phyloP scores from a whole-genome alignment of 208 protist genomes.

The Trypanosoma melophagium region DNA sequence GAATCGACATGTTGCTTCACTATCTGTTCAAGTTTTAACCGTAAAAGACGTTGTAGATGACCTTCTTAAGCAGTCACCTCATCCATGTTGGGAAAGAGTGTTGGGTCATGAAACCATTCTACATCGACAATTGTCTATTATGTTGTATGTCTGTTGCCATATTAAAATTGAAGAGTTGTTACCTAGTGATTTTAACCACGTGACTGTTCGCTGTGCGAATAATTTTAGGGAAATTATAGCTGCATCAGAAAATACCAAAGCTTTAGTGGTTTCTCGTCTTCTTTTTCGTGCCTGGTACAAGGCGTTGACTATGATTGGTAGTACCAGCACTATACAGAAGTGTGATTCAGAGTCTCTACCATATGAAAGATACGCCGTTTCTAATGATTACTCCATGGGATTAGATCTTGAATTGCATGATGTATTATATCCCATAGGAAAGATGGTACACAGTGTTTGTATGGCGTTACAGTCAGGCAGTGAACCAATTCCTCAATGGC shows the following conservation, averaged over 20 bases:
- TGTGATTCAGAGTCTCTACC: not conserved
- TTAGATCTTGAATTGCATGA: slow-evolving; percentile 3
- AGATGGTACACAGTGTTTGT: slow-evolving; percentile 15
- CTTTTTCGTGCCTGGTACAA: slow-evolving; percentile 28
- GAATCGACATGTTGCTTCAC: slow-evolving; percentile 17
- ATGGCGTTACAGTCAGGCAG: not conserved
- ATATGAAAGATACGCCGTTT: not conserved
- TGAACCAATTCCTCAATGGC: slow-evolving; percentile 7
- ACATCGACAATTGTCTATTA: slow-evolving; percentile 44
- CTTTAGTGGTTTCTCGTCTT: slow-evolving; percentile 16
- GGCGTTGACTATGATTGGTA: slow-evolving; percentile 12
- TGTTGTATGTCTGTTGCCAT: slow-evolving; percentile 41
- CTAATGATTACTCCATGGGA: slow-evolving; percentile 13
- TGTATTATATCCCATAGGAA: not conserved
- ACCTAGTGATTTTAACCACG: not conserved
- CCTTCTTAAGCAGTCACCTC: slow-evolving; percentile 28
- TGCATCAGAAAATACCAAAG: slow-evolving; percentile 12
- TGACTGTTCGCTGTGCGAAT: not conserved
- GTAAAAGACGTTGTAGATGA: slow-evolving; percentile 46
- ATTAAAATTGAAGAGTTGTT: not conserved
- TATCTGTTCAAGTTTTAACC: slow-evolving; percentile 68
- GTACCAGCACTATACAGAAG: slow-evolving; percentile 8
- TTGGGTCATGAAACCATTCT: slow-evolving; percentile 44
- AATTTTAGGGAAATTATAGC: slow-evolving; percentile 3
- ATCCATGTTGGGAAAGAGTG: slow-evolving; percentile 33